Conservation (phyloP, 345 rosid genomes). For the Citrus sinensis region DNA sequence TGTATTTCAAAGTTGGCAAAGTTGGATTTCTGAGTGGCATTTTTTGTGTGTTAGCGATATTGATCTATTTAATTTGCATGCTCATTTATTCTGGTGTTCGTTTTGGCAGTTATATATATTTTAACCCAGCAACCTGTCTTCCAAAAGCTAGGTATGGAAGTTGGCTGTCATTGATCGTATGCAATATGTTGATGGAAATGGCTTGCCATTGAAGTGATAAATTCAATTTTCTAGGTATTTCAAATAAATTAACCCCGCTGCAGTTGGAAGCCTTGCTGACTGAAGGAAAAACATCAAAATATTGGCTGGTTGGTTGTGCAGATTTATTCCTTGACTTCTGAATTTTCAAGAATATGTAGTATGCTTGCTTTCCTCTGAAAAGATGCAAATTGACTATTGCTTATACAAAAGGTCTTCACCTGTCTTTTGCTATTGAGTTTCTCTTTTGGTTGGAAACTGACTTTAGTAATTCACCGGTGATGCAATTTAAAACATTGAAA, state of each 20-base stretch:
- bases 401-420: background rate
- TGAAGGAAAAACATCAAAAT: constrained; percentile 71
- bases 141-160: constrained; percentile 55
- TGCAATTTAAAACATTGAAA: background rate
- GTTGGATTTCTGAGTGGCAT: background rate
- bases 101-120: constrained; percentile 63
- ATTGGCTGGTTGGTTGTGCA: constrained; percentile 77
- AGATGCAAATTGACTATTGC: background rate
- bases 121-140: constrained; percentile 69
- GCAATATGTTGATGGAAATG: background rate
- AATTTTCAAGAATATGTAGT: background rate
- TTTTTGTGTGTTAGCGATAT: background rate
- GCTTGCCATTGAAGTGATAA: background rate
- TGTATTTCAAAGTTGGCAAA: background rate
- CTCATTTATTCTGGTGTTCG: background rate
- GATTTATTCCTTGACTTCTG: constrained; percentile 12
- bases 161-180: background rate
- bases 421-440: background rate
- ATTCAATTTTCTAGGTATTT: constrained; percentile 42
- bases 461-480: background rate
- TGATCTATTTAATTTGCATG: background rate
- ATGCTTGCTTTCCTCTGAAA: background rate
- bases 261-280: constrained; percentile 79
- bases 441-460: background rate
- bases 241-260: constrained; percentile 72